phyloP scores from a whole-genome alignment of 2,329 filamentous ascomycete genomes.

The Neobulgaria alba region DNA sequence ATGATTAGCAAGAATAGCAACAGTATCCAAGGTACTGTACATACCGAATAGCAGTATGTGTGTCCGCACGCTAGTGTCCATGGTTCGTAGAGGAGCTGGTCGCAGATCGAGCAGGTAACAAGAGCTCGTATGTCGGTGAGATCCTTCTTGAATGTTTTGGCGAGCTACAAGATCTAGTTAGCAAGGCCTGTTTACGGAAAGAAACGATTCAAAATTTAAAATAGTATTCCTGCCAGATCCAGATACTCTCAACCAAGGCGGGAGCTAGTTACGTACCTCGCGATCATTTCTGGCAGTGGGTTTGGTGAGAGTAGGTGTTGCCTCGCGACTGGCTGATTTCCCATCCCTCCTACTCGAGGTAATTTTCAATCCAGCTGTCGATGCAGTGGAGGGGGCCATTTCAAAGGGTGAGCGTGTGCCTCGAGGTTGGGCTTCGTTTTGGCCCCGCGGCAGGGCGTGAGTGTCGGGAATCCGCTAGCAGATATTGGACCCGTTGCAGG shows the following conservation, averaged over 20 bases:
- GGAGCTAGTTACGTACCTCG: background rate
- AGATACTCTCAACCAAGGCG: background rate
- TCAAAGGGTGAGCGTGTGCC: background rate
- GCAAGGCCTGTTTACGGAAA: too few species aligned
- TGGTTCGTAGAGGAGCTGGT: conserved; percentile 59
- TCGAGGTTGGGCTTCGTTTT: background rate
- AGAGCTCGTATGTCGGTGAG: conserved; percentile 52
- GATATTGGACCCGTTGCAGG: too few species aligned
- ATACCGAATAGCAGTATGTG: conserved; percentile 61
- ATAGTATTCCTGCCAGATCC: too few species aligned
- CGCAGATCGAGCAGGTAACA: conserved; percentile 60
- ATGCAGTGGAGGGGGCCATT: background rate
- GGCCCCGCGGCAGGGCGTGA: background rate
- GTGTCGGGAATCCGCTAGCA: background rate
- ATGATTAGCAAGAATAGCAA: conserved; percentile 5
- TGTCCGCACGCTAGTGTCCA: conserved; percentile 61
- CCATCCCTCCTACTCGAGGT: background rate
- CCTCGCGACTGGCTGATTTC: background rate
- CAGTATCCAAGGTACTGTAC: conserved; percentile 18
- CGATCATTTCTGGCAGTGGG: background rate
- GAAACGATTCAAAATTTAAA: too few species aligned
- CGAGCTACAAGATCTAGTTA: conserved; percentile 15
- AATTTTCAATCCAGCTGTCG: background rate
- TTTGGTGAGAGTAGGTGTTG: background rate
- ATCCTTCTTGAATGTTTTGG: conserved; percentile 33